Conservation (phyloP, 208 protist species). For the Phytomonas francai region DNA sequence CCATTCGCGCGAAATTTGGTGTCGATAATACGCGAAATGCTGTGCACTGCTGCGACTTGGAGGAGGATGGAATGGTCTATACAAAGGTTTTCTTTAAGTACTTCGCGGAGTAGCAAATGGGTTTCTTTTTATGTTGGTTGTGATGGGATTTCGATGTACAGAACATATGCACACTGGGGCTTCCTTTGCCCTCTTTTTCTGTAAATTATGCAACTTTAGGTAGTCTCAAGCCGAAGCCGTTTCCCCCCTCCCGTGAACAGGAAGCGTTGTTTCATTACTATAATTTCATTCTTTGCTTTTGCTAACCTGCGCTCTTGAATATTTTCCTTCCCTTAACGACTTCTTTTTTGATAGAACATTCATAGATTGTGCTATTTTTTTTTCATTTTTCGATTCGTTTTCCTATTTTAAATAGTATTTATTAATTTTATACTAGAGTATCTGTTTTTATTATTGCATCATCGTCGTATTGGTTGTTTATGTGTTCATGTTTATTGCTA, state of each 20-base stretch:
- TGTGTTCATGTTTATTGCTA: neutral
- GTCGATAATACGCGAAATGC: slow-evolving; percentile 71
- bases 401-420: neutral
- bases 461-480: neutral
- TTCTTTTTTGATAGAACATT: slow-evolving; percentile 2
- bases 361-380: neutral
- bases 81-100: slow-evolving; percentile 64
- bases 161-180: neutral
- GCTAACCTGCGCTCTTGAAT: neutral
- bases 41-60: slow-evolving; percentile 94
- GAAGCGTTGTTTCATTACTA: neutral
- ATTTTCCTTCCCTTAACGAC: neutral
- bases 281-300: neutral
- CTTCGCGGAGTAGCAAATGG: neutral
- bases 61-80: slow-evolving; percentile 85
- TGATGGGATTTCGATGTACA: neutral
- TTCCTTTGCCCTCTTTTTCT: neutral
- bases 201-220: neutral
- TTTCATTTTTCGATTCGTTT: neutral
- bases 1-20: slow-evolving; percentile 88
- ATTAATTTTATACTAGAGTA: neutral
- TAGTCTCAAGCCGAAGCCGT: neutral
- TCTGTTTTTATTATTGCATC: neutral
- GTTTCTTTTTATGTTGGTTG: neutral
- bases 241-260: neutral